Base-by-base conservation (phyloP, 306 rosid species). In the Hippophae gyantsensis region DNA sequence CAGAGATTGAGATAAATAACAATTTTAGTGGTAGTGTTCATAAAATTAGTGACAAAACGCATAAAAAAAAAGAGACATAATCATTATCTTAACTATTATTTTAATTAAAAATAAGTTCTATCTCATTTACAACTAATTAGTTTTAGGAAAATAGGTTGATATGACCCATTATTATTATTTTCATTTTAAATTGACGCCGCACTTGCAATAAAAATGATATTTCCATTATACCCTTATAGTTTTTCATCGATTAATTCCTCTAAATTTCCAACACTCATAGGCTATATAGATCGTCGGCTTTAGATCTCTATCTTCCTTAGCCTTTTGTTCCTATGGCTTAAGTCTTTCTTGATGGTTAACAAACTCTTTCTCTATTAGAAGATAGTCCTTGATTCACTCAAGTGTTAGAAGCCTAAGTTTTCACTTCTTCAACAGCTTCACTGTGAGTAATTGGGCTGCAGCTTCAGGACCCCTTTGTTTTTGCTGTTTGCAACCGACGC, bases 331-430 rank as follows among this genome's bases (percentile, higher is more conserved):
- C 68, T 88, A 95, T 0, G 99, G 99, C 72, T 92, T 92, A 18
- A 92, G 80, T 52, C 99, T 66, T 72, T 92, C 99, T 74, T 92
- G 96, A 72, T 88, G 87, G 40, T 84, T 82, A 12, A 92, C 99
- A 51, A 92, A 92, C 69, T 92, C 96, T 58, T 92, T 96, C 71
- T 92, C 99, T 96, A 92, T 92, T 6, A 92, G 67, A n/a, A 92
- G 18, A 18, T 18, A 18, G 18, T 18, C 18, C 18, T 18, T 18
- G 18, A 18, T 18, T 18, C 18, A 18, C 76, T 89, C 97, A 43
- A 89, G 81, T 79, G 86, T 89, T 48, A 89, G 67, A 0, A 89
- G 76, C 79, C 97, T 71, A 18, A 89, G 85, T 72, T 81, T 86
- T 74, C 97, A 89, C 82, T 89, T 89, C 7, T 93, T 76, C 43